Evolutionary conservation across 306 rosid genomes (phyloP), one percentile per base, ranked within the genome.

Genomic region (Quercus cerris): DNA sequence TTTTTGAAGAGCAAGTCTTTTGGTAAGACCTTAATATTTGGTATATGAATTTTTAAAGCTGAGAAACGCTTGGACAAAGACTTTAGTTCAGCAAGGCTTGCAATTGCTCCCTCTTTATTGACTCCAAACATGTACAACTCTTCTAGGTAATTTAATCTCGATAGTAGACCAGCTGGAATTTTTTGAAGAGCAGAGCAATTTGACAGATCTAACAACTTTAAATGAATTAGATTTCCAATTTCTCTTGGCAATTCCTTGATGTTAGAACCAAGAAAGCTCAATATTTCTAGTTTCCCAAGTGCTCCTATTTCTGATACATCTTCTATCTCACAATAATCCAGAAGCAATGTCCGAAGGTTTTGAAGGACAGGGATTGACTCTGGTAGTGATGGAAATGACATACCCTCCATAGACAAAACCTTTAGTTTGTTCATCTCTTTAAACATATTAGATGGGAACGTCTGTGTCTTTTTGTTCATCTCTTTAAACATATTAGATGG

Each of bases 1-100:
- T 54, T 81, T 28, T 54, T 74, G 54, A 84, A 81, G 33, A 13
- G 11, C n/a, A 74, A 18, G 56, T 84, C 67, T 11, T 54, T 23
- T 0, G 76, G 81, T 0, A 66, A 73, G 38, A 5, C 18, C 23
- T 80, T 61, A 10, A 12, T 8, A 13, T 11, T 33, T 54, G 13
- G 12, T 4, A 57, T 3, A 20, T 31, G 3, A 55, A 78, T 69
- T 76, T 75, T 80, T 22, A 83, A 13, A 25, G 75, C 80, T 18
- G 35, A 74, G 0, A 83, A 38, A 84, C 22, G 9, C 72, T 75
- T 15, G 70, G 78, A 28, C 70, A 69, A 3, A 79, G 58, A 5
- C 9, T 1, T 41, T 19, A 41, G 41, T 79, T 84, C 22, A n/a
- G n/a, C 7, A 67, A 74, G 19, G 87, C 19, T 25, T 8, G 27